Percentiles rank a stretch among this genome's conserved stretches.
These are phyloP conservation scores for Penicillium sp. DNA, from an alignment of 2,329 filamentous ascomycete species.

Conservation along the genomic window DNA sequence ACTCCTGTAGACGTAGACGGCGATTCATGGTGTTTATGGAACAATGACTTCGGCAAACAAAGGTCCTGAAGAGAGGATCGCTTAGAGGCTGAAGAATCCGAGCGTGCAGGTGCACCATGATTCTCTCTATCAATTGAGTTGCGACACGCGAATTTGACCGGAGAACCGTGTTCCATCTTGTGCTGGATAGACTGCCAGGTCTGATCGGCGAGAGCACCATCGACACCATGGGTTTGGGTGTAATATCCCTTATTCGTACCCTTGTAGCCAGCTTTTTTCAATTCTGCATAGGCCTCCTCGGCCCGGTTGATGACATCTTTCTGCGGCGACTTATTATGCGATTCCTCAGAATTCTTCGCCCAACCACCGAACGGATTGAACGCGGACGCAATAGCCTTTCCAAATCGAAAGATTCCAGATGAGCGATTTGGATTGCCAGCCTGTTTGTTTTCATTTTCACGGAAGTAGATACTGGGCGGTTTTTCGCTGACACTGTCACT, in stretches of 20 bases:
- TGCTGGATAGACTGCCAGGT: conserved; percentile 36
- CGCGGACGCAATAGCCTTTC: conserved; percentile 53
- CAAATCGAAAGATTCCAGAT: conserved; percentile 55
- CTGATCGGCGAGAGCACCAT: conserved; percentile 32
- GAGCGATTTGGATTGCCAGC: conserved; percentile 31
- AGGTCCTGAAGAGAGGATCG: conserved; percentile 38
- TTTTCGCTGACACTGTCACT: conserved; percentile 71
- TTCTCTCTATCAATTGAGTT: conserved; percentile 12
- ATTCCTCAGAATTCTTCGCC: conserved; percentile 44
- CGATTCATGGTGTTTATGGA: conserved; percentile 30
- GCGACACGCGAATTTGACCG: conserved; percentile 16
- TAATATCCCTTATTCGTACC: conserved; percentile 40
- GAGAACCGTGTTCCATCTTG: conserved; percentile 29
- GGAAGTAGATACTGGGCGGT: conserved; percentile 68
- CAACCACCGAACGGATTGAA: conserved; percentile 56
- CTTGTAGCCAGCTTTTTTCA: conserved; percentile 54
- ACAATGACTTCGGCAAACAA: conserved; percentile 35
- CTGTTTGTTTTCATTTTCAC: conserved; percentile 27
- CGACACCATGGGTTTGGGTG: conserved; percentile 20
- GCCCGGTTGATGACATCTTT: conserved; percentile 49
- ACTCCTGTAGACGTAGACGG: conserved; percentile 23
- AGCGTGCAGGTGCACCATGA: conserved; percentile 9
- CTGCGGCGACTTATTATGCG: conserved; percentile 30
- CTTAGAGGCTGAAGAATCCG: conserved; percentile 29
- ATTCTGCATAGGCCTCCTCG: conserved; percentile 53